Conservation (phyloP, 805 yeast species). For the Yamadazyma phyllophila region DNA sequence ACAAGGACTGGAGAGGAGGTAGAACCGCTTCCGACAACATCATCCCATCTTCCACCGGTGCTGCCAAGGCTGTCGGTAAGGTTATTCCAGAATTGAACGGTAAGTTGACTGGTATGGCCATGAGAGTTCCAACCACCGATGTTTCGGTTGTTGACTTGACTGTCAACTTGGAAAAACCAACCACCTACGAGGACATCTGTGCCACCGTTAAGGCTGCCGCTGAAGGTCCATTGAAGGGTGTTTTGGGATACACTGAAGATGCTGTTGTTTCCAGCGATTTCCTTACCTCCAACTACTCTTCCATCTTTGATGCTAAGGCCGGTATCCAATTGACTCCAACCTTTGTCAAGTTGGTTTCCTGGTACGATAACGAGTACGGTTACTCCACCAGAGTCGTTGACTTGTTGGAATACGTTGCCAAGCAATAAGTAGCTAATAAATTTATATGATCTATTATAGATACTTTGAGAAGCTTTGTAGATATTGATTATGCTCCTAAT, state of each 20-base stretch:
- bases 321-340: slow-evolving; percentile 37
- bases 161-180: slow-evolving; percentile 28
- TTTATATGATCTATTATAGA: neutral
- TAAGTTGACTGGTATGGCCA: slow-evolving; percentile 35
- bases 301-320: slow-evolving; percentile 33
- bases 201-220: slow-evolving; percentile 31
- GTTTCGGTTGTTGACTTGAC: slow-evolving; percentile 38
- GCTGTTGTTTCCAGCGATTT: slow-evolving; percentile 36
- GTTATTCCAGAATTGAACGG: slow-evolving; percentile 38
- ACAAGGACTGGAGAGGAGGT: slow-evolving; percentile 41
- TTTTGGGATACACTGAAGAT: slow-evolving; percentile 35
- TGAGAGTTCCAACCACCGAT: slow-evolving; percentile 37
- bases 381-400: slow-evolving; percentile 38
- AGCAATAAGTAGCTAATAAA: slow-evolving; percentile 1
- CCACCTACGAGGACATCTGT: slow-evolving; percentile 33
- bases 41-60: slow-evolving; percentile 37
- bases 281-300: slow-evolving; percentile 28
- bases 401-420: slow-evolving; percentile 32
- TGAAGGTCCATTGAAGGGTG: slow-evolving; percentile 33
- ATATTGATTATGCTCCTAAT: no score
- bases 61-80: slow-evolving; percentile 38
- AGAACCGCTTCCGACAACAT: slow-evolving; percentile 38
- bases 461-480: no score
- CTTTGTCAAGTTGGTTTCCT: slow-evolving; percentile 34
- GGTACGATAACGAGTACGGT: slow-evolving; percentile 39